Conservation (phyloP, 805 yeast species). For the Candida tammaniensis region DNA sequence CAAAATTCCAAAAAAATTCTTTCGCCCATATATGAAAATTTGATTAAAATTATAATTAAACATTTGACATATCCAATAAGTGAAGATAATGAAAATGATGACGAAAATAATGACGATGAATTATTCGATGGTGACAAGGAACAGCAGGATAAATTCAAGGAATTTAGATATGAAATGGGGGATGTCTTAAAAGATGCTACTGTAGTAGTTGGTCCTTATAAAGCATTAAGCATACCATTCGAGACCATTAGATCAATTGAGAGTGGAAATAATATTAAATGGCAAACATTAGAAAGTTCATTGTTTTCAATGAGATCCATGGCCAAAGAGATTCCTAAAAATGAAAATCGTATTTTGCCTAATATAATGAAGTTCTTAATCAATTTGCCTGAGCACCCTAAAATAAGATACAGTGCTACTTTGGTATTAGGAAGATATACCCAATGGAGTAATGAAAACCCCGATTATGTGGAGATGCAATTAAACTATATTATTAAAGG, state of each 20-base stretch:
- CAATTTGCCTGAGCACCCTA: slow-evolving; percentile 78
- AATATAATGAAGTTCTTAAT: slow-evolving; percentile 67
- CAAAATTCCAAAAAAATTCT: slow-evolving; percentile 49
- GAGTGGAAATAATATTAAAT: slow-evolving; percentile 32
- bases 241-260: slow-evolving; percentile 46
- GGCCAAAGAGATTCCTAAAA: slow-evolving; percentile 82
- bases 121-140: slow-evolving; percentile 69
- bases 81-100: slow-evolving; percentile 14
- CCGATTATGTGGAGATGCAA: slow-evolving; percentile 77
- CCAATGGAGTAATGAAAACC: slow-evolving; percentile 89
- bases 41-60: slow-evolving; percentile 58
- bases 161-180: slow-evolving; percentile 94
- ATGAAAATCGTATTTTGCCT: slow-evolving; percentile 68
- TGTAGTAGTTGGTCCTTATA: slow-evolving; percentile 76
- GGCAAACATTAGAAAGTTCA: slow-evolving; percentile 92
- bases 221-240: slow-evolving; percentile 71
- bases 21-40: slow-evolving; percentile 52
- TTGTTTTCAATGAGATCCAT: slow-evolving; percentile 86
- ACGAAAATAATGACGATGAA: slow-evolving; percentile 13
- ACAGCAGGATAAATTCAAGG: slow-evolving; percentile 88
- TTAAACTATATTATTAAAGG: slow-evolving; percentile 81
- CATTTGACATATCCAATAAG: slow-evolving; percentile 72
- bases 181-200: slow-evolving; percentile 97
- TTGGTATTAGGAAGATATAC: slow-evolving; percentile 94
- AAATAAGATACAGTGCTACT: slow-evolving; percentile 88